Evolutionary conservation across 1,284 basidiomycete species (phyloP), one percentile per base, ranked within the genome.

Genomic region (Rhodotorula sp.): DNA sequence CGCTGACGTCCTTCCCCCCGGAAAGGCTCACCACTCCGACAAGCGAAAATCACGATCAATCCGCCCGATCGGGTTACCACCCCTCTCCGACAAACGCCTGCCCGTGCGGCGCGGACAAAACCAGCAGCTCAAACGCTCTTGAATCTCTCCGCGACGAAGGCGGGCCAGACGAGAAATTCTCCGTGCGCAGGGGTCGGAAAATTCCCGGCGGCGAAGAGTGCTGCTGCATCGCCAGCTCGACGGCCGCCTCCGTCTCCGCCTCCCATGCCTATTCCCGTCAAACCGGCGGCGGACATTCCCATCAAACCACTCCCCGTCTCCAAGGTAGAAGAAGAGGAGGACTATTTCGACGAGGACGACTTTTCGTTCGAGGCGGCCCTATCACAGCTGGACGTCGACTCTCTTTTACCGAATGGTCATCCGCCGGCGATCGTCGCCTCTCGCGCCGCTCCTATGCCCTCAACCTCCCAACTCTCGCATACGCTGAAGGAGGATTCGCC

Each of bases 281-380:
- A 31, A 23, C 34, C 61, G n/a, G 50, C 50, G 50, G 50, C 50
- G 10, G 1, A 26, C 18, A 16, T 14, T n/a, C 50, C 50, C 50
- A 14, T n/a, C 50, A 52, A n/a, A 52, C 50, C 50, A n/a, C 50
- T 52, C 6, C 26, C 16, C 54, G 26, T 28, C 54, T 16, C 54
- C 7, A n/a, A 16, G n/a, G 8, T 28, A 28, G 12, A 16, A 26
- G 54, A 55, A 7, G n/a, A 55, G 4, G 54, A 28, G 26, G 54
- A 48, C 62, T 26, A 23, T 14, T 54, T 63, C 43, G 31, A 31
- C 48, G 31, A 31, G 49, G 21, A 64, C 67, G 69, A 67, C 43
- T 43, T 21, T 3, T 34, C 69, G 21, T 70, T 70, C 55, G 69
- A 70, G 60, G 60, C 67, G 14, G 69, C 69, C 12, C 61, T 70